Evolutionary conservation across 495 filamentous ascomycete species (phyloP), one percentile per base, ranked within the genome.

Genomic region (Talaromyces ruber): DNA sequence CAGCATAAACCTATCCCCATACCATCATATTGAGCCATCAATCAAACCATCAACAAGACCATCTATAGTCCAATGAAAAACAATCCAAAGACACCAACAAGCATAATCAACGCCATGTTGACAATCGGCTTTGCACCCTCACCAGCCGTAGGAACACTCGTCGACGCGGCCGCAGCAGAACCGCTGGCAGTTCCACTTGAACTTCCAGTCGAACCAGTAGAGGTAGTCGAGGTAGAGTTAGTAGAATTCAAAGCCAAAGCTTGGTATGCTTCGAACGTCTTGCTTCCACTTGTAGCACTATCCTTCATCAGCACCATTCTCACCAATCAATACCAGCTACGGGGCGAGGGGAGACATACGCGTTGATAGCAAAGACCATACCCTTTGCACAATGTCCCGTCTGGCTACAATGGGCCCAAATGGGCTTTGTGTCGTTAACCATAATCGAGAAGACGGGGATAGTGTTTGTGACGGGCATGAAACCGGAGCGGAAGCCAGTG

Each of bases 331-430:
- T 22, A 34, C 6, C 9, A 61, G 21, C 2, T 4, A 61, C 12
- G 21, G 25, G 18, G 22, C n/a, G 14, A 45, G 25, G 18, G 9
- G 37, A 37, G n/a, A 60, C 61, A 34, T 58, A 63, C 51, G 59
- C 62, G 64, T 82, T 84, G 24, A 83, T 75, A 16, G 75, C 72
- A 60, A 77, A 76, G n/a, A 79, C 74, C 76, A 82, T 82, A 11
- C 81, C 82, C 22, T 63, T 61, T 58, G 77, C 70, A 47, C 81
- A 84, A 64, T 84, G 81, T 28, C 66, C 68, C 0, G 60, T 72
- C 63, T 84, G 82, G 11, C 75, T 77, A 64, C 82, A 85, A 75
- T 85, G 86, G 67, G 82, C 84, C 82, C 82, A 86, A 53, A 81
- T 71, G 0, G 84, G 83, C 51, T 76, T 76, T 16, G 67, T 70